These are phyloP conservation scores for Podospora pseudopauciseta DNA, from an alignment of 495 filamentous ascomycete species.

Conservation along the genomic window DNA sequence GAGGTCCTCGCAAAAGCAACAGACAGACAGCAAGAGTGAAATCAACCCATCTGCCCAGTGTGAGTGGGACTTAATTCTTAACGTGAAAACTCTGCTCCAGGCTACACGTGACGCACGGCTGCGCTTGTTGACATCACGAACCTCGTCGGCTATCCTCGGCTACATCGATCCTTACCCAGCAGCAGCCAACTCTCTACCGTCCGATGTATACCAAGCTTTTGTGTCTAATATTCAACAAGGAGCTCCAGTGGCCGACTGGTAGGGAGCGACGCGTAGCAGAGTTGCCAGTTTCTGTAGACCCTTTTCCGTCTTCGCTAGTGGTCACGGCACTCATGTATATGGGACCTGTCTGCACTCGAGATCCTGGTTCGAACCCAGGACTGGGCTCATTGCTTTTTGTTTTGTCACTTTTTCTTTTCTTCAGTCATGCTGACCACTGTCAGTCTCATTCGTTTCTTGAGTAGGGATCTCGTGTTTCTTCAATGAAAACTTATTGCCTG, in stretches of 20 bases:
- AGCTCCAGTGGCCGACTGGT: neutral
- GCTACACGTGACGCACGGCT: neutral
- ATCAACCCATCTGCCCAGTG: neutral
- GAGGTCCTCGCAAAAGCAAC: neutral
- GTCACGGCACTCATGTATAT: neutral
- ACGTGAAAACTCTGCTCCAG: neutral
- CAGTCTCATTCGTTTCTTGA: neutral
- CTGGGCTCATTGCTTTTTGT: neutral
- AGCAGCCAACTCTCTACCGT: neutral
- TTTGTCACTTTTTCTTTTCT: neutral
- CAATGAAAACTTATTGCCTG: too few relatives aligned
- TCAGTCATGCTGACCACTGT: neutral
- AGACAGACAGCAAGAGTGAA: neutral
- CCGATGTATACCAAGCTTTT: neutral
- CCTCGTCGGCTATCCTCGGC: neutral
- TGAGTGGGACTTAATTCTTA: neutral
- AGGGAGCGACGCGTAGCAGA: neutral
- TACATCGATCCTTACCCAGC: neutral
- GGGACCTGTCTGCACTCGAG: neutral
- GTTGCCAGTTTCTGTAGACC: neutral
- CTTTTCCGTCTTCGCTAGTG: neutral
- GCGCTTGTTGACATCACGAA: neutral
- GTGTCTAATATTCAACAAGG: neutral
- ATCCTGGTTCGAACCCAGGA: neutral
- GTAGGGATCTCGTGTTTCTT: too few relatives aligned